A percentile compares a stretch with the other conserved stretches of the same genome.
Evolutionary conservation across 2,329 filamentous ascomycete genomes (phyloP).

Genomic region (Tricladium varicosporioides): DNA sequence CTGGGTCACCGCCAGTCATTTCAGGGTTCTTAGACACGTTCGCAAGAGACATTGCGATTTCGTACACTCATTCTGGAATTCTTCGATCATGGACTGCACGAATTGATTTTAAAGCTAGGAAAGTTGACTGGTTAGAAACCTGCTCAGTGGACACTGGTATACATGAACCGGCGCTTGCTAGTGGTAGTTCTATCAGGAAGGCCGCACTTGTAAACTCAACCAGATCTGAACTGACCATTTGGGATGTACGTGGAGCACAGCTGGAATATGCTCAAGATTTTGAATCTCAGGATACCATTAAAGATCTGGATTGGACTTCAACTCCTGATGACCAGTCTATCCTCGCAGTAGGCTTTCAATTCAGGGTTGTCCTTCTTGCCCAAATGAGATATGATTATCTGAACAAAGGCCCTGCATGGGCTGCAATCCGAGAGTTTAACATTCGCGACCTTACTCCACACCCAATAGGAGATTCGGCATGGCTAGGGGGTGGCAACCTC

Average conservation of each 20-base stretch:
- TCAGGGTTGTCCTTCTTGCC: constrained; percentile 75
- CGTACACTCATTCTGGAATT: constrained; percentile 72
- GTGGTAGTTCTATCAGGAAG: constrained; percentile 83
- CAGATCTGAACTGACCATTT: constrained; percentile 78
- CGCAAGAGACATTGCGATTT: constrained; percentile 80
- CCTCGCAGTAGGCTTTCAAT: constrained; percentile 88
- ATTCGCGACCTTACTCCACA: constrained; percentile 82
- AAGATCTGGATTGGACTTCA: constrained; percentile 90
- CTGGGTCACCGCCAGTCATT: constrained; percentile 67
- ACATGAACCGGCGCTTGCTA: constrained; percentile 70
- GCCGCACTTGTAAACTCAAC: constrained; percentile 75
- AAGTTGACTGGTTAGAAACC: constrained; percentile 78
- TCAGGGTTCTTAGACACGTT: constrained; percentile 85
- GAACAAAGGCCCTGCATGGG: constrained; percentile 86
- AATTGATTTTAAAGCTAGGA: constrained; percentile 57
- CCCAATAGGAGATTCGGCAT: constrained; percentile 89
- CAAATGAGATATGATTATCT: constrained; percentile 92
- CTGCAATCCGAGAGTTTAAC: constrained; percentile 76
- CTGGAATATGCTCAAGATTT: constrained; percentile 80
- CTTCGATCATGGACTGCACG: constrained; percentile 85
- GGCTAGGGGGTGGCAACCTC: constrained; percentile 81
- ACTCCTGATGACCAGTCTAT: constrained; percentile 88
- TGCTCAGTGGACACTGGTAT: constrained; percentile 79
- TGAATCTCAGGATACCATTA: constrained; percentile 69
- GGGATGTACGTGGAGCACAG: constrained; percentile 80